Conservation (phyloP, 2,329 filamentous ascomycete genomes). For the Ploettnerulaceae sp. region DNA sequence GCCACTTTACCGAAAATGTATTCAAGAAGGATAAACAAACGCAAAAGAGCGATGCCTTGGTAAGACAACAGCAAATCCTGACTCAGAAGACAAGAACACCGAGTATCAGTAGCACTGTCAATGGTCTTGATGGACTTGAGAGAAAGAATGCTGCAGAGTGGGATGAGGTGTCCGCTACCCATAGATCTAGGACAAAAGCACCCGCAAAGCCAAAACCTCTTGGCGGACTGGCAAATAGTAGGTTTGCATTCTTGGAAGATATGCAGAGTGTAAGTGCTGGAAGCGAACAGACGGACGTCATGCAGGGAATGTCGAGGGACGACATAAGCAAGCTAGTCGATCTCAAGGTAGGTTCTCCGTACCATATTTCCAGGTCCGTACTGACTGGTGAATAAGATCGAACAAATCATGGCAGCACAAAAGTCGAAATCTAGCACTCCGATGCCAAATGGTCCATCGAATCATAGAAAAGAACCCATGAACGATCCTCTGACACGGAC, state of each 20-base stretch:
- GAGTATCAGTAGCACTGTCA: conserved; percentile 6
- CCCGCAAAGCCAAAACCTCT: conserved; percentile 1
- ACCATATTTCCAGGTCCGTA: neutral
- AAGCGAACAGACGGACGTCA: conserved; percentile 1
- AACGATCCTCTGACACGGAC: too few relatives aligned
- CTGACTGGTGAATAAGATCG: neutral
- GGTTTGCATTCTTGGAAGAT: conserved; percentile 19
- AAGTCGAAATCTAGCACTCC: neutral
- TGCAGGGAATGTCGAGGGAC: conserved; percentile 9
- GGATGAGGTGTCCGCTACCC: conserved; percentile 20
- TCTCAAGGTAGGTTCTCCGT: conserved; percentile 20
- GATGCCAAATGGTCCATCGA: too few relatives aligned
- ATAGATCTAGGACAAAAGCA: conserved; percentile 1
- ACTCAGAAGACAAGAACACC: neutral
- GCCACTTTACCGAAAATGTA: conserved; percentile 19
- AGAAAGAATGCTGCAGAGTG: conserved; percentile 23
- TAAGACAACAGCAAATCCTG: conserved; percentile 10
- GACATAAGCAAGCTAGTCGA: conserved; percentile 19
- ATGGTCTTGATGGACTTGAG: conserved; percentile 18
- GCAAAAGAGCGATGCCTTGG: neutral
- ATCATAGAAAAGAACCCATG: too few relatives aligned
- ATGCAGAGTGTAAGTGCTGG: conserved; percentile 4
- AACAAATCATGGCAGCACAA: conserved; percentile 14
- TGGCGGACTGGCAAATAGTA: conserved; percentile 16
- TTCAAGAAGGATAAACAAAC: conserved; percentile 11